Evolutionary conservation across 228 moss, liverwort and hornwort genomes (phyloP).

Genomic region (Sphagnum magellanicum): DNA sequence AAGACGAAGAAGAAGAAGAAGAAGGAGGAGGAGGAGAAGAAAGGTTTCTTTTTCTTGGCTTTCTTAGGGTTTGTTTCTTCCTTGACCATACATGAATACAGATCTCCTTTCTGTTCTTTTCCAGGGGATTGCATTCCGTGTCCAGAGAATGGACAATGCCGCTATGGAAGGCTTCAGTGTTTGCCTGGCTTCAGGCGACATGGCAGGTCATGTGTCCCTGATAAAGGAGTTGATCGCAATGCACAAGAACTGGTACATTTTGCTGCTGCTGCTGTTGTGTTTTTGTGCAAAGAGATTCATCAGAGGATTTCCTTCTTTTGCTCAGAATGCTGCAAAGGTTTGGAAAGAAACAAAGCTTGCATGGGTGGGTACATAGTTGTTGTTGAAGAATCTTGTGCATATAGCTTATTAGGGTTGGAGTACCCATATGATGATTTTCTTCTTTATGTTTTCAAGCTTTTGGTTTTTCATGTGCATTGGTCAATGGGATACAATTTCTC

Average conservation of each 20-base stretch:
- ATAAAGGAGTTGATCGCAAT: slow-evolving; percentile 75
- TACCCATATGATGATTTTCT: no score
- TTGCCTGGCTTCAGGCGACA: slow-evolving; percentile 67
- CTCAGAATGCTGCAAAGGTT: no score
- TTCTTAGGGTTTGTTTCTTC: no score
- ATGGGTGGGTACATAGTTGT: no score
- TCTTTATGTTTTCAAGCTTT: no score
- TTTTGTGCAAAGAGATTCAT: not conserved
- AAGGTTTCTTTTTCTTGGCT: no score
- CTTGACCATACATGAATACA: no score
- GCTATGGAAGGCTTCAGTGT: slow-evolving; percentile 64
- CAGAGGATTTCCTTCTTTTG: no score
- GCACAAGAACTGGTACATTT: slow-evolving; percentile 62
- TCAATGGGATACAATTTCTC: not conserved
- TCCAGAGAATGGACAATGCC: slow-evolving; percentile 70
- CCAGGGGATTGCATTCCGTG: slow-evolving; percentile 75
- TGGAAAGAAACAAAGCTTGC: no score
- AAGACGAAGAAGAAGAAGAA: not conserved
- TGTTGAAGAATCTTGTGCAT: no score
- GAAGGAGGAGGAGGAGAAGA: no score
- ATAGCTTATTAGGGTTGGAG: no score
- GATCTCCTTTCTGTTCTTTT: not conserved
- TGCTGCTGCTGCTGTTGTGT: not conserved
- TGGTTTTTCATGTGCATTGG: not conserved
- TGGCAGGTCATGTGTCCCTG: slow-evolving; percentile 61